Evolutionary conservation across 768 basidiomycete genomes (phyloP), one percentile per base, ranked within the genome.

Genomic region (Hortiboletus flavorubellus): DNA sequence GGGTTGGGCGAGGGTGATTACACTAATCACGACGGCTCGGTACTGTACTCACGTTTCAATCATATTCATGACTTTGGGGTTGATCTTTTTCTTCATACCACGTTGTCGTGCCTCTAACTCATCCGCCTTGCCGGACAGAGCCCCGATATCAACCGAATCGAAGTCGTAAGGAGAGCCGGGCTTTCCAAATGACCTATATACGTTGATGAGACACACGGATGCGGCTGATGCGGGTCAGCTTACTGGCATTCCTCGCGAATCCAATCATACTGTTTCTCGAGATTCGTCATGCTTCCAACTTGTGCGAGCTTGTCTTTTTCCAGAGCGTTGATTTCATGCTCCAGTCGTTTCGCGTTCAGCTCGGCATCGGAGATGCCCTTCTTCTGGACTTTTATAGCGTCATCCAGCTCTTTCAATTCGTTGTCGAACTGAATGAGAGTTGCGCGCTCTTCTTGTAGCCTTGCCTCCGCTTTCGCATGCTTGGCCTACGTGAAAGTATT

Each of bases 41-140:
- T 23, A 18, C 15, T 8, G 10, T 15, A 72, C 85, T 55, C 58
- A 97, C 93, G 82, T 87, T 61, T 97, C 96, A 47, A 98, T 91
- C 90, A 95, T 95, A 62, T 87, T 91, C 76, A 97, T 85, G 44
- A 93, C 94, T 70, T 96, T 97, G 4, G 87, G 87, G 63, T 99
- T 98, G 64, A 98, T 80, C 70, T 95, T 97, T 76, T 93, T 93
- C 76, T 93, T 95, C 85, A 93, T 86, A 21, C 86, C 85, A 63
- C 87, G 87, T 67, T 92, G 92, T 44, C 84, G 77, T 18, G 81
- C 76, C 60, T 91, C 86, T 11, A 98, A 78, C 62, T 93, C 89
- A 8, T 77, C 74, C 26, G 86, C 87, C 66, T 86, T 87, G 40
- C 82, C 76, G 44, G 79, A 75, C 59, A 90, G 73, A 47, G 76